These are phyloP conservation scores for Ilyonectria destructans DNA, from an alignment of 2,329 filamentous ascomycete species.

Conservation along the genomic window DNA sequence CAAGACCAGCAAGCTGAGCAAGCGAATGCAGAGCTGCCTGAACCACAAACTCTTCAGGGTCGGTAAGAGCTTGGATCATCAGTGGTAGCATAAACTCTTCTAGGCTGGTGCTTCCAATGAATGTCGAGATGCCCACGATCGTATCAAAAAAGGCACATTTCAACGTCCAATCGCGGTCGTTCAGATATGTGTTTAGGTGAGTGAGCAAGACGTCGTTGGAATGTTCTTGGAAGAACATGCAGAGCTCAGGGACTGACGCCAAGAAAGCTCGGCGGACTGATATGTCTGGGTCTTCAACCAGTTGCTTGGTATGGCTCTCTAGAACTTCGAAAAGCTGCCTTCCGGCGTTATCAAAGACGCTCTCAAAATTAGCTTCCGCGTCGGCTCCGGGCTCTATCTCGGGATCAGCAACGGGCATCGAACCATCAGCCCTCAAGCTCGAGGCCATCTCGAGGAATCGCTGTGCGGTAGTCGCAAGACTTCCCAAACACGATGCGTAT, in stretches of 20 bases:
- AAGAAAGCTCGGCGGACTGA: conserved; percentile 93
- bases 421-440: conserved; percentile 86
- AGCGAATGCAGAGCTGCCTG: conserved; percentile 91
- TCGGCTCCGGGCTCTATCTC: conserved; percentile 82
- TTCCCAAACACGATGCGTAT: conserved; percentile 93
- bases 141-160: conserved; percentile 98
- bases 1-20: conserved; percentile 89
- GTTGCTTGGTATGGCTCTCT: conserved; percentile 88
- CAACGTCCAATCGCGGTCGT: conserved; percentile 95
- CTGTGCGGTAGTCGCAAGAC: conserved; percentile 87
- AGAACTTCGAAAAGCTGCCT: conserved; percentile 87
- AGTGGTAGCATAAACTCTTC: conserved; percentile 97
- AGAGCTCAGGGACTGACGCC: conserved; percentile 91
- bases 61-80: conserved; percentile 95
- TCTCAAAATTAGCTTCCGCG: conserved; percentile 81
- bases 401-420: conserved; percentile 83
- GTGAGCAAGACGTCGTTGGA: conserved; percentile 97
- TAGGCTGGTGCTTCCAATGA: conserved; percentile 89
- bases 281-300: conserved; percentile 89
- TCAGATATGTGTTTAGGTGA: conserved; percentile 96
- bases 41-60: conserved; percentile 94
- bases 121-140: conserved; percentile 92
- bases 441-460: conserved; percentile 93
- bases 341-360: conserved; percentile 90
- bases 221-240: conserved; percentile 94